Base-by-base conservation (phyloP, 2,329 filamentous ascomycete species). In the Fusarium secorum region DNA sequence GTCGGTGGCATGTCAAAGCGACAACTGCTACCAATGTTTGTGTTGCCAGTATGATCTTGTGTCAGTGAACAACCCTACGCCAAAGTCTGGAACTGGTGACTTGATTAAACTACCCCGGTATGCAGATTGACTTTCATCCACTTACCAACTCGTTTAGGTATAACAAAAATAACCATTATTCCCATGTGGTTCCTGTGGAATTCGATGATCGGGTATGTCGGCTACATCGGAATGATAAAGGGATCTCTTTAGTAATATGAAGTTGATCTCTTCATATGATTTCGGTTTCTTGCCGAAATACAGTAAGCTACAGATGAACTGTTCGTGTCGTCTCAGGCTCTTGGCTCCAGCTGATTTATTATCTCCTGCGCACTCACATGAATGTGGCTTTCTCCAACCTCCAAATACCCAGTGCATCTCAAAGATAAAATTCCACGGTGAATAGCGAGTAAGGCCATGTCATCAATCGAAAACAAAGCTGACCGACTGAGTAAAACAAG, bases 201-300 rank as follows among this genome's bases (percentile, higher is more conserved):
- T 10, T 67, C n/a, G 3, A 28, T 30, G 22, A 36, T 33, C 58
- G 68, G 67, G 20, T 55, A 41, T 20, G 15, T 60, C 68, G 68
- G 68, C 26, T 70, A 64, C 15, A 8, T 30, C 68, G 68, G 68
- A 28, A 60, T 17, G 17, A 36, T 9, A 24, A 44, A 36, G 36
- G 9, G 22, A 36, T 10, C 5, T 36, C n/a, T n/a, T 33, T 46
- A 9, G 26, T 57, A 35, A 59, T 46, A 22, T 24, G 14, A 32
- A 22, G 36, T 14, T n/a, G 28, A 33, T 24, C 4, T 51, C 11
- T 17, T 39, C 7, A 33, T 35, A 54, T n/a, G 18, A 22, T 53
- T 36, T 71, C 52, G 62, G 66, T 11, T 46, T 26, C 18, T 57
- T 15, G 7, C 45, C 61, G 66, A 70, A 17, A 17, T 28, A 17